Percentiles rank a stretch among this genome's conserved stretches.
Evolutionary conservation across 768 basidiomycete species (phyloP).

Genomic region (Leccinum rimulosum): DNA sequence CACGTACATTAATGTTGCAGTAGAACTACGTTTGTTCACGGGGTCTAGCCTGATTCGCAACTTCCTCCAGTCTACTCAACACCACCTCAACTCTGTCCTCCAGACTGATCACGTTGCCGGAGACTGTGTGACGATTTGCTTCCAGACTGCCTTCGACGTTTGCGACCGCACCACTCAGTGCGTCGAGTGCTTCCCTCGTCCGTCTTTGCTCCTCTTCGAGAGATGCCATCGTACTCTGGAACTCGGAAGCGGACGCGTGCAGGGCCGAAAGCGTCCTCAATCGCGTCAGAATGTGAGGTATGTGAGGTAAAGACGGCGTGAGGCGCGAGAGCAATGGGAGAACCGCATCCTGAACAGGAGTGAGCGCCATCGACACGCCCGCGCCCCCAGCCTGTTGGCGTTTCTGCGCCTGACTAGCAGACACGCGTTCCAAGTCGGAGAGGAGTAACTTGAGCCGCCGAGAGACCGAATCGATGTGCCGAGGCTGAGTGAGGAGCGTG

Average conservation of each 20-base stretch:
- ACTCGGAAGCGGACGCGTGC: slow-evolving; percentile 79
- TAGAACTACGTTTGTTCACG: not conserved
- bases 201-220: slow-evolving; percentile 75
- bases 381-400: slow-evolving; percentile 18
- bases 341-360: slow-evolving; percentile 54
- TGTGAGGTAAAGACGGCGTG: slow-evolving; percentile 71
- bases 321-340: slow-evolving; percentile 69
- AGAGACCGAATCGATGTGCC: slow-evolving; percentile 94
- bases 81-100: slow-evolving; percentile 56
- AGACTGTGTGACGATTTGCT: slow-evolving; percentile 68
- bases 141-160: slow-evolving; percentile 75
- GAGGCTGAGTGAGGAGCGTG: slow-evolving; percentile 86
- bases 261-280: slow-evolving; percentile 79
- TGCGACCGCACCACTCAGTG: slow-evolving; percentile 64
- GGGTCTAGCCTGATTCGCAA: slow-evolving; percentile 23
- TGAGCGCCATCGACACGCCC: slow-evolving; percentile 16
- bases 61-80: slow-evolving; percentile 40
- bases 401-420: slow-evolving; percentile 36
- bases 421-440: slow-evolving; percentile 86
- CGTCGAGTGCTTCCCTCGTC: slow-evolving; percentile 58
- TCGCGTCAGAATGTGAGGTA: slow-evolving; percentile 87
- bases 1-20: not conserved
- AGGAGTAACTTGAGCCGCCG: slow-evolving; percentile 89
- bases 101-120: slow-evolving; percentile 70
- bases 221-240: slow-evolving; percentile 60